phyloP scores from a whole-genome alignment of 306 rosid species.

The Luffa aegyptiaca region DNA sequence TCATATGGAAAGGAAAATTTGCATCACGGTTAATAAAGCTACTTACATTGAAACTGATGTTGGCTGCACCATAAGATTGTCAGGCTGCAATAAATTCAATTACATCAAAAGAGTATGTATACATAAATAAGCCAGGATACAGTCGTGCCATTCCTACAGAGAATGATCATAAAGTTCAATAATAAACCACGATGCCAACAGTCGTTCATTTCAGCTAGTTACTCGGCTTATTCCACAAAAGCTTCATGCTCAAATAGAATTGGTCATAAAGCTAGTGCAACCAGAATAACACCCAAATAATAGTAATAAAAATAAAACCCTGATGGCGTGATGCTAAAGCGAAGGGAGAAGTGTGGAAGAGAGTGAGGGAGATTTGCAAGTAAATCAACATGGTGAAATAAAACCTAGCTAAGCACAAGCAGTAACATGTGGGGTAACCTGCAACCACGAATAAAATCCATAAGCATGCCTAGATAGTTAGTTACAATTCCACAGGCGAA shows the following conservation, averaged over 20 bases:
- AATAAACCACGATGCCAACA: not conserved
- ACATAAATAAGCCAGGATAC: not conserved
- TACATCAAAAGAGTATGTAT: not conserved
- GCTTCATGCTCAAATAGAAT: not conserved
- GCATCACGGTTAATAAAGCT: not conserved
- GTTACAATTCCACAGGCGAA: not conserved
- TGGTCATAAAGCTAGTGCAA: not conserved
- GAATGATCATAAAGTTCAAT: not conserved
- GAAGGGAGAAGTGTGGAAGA: not conserved
- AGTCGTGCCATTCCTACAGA: not conserved
- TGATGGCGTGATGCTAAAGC: not conserved
- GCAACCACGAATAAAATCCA: slow-evolving; percentile 20
- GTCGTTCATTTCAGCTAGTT: not conserved
- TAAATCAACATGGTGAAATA: slow-evolving; percentile 8
- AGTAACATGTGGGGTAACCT: slow-evolving; percentile 16
- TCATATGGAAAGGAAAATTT: not conserved
- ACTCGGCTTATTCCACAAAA: not conserved
- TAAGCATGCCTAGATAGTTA: not conserved
- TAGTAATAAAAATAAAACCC: not conserved
- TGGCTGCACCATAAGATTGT: slow-evolving; percentile 61
- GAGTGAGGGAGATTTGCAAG: not conserved
- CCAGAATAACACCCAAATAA: not conserved
- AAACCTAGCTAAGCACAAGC: slow-evolving; percentile 23
- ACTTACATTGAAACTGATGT: slow-evolving; percentile 83
- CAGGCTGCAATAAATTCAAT: slow-evolving; percentile 46